phyloP scores from a whole-genome alignment of 2,329 filamentous ascomycete genomes.

The Fusarium sp. region DNA sequence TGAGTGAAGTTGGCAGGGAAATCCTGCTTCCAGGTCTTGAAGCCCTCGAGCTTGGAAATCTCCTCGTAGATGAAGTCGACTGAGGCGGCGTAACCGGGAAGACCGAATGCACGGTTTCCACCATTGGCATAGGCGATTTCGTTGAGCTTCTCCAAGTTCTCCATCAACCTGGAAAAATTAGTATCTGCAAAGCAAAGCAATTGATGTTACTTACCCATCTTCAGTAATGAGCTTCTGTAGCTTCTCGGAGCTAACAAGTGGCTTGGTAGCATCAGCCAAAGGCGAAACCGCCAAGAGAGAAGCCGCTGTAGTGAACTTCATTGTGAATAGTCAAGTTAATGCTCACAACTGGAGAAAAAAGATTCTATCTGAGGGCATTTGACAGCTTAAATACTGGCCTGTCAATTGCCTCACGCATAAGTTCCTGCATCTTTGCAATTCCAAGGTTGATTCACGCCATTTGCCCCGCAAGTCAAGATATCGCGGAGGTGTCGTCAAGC shows the following conservation, averaged over 20 bases:
- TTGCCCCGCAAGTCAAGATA: constrained; percentile 17
- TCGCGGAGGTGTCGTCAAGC: constrained; percentile 22
- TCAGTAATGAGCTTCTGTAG: constrained; percentile 43
- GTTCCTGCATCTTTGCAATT: not conserved
- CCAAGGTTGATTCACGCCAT: constrained; percentile 29
- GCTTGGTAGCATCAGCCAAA: constrained; percentile 35
- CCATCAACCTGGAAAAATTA: constrained; percentile 35
- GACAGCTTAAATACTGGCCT: not conserved
- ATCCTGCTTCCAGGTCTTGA: constrained; percentile 47
- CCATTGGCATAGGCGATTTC: constrained; percentile 49
- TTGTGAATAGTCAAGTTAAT: not conserved
- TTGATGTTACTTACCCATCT: constrained; percentile 24
- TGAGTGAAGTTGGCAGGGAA: constrained; percentile 46
- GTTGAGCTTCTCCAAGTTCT: constrained; percentile 45
- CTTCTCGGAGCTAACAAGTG: constrained; percentile 37
- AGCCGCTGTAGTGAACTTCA: constrained; percentile 35
- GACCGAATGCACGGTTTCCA: constrained; percentile 48
- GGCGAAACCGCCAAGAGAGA: constrained; percentile 45
- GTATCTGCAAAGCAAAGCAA: rapidly evolving
- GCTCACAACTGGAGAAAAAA: not conserved
- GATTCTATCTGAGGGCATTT: not conserved
- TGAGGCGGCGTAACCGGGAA: constrained; percentile 51
- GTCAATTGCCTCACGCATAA: not conserved
- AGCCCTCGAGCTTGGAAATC: constrained; percentile 45
- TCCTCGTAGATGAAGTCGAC: constrained; percentile 47